Evolutionary conservation across 768 basidiomycete genomes (phyloP).

Genomic region (Tephrocybe rancida): DNA sequence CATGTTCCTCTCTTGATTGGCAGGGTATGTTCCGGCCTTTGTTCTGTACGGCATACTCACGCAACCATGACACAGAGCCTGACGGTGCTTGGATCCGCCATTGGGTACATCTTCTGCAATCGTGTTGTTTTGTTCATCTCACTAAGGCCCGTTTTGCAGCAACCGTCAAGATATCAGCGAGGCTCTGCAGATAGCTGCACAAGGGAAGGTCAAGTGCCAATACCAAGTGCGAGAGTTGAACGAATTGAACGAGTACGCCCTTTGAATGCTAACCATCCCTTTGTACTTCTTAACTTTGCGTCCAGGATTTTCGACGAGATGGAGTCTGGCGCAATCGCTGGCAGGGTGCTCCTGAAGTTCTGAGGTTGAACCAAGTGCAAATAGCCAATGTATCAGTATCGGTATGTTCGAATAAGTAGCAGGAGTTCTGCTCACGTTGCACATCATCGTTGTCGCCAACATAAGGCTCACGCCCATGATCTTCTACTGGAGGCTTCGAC

Average conservation of each 20-base stretch:
- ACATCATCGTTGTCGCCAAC: no score
- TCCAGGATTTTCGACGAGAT: slow-evolving; percentile 29
- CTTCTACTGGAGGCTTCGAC: no score
- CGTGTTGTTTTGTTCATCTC: not conserved
- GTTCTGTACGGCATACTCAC: slow-evolving; percentile 2
- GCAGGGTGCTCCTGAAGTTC: slow-evolving; percentile 29
- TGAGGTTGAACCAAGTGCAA: slow-evolving; percentile 1
- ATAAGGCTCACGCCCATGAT: no score
- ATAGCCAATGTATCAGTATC: not conserved
- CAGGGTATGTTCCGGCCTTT: slow-evolving; percentile 27
- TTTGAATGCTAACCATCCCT: not conserved
- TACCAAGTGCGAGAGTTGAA: slow-evolving; percentile 47
- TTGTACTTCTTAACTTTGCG: not conserved
- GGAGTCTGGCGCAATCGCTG: slow-evolving; percentile 31
- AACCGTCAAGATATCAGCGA: slow-evolving; percentile 82
- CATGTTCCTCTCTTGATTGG: slow-evolving; percentile 45
- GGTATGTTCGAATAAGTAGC: no score
- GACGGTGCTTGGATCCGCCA: slow-evolving; percentile 42
- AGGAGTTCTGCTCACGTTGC: no score
- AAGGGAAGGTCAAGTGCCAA: slow-evolving; percentile 67
- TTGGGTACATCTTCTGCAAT: slow-evolving; percentile 30
- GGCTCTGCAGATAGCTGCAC: slow-evolving; percentile 70
- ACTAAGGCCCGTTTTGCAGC: slow-evolving; percentile 29
- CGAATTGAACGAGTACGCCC: slow-evolving; percentile 52
- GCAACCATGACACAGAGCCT: slow-evolving; percentile 33